Evolutionary conservation across 768 basidiomycete species (phyloP), one percentile per base, ranked within the genome.

Genomic region (Psilocybe sp.): DNA sequence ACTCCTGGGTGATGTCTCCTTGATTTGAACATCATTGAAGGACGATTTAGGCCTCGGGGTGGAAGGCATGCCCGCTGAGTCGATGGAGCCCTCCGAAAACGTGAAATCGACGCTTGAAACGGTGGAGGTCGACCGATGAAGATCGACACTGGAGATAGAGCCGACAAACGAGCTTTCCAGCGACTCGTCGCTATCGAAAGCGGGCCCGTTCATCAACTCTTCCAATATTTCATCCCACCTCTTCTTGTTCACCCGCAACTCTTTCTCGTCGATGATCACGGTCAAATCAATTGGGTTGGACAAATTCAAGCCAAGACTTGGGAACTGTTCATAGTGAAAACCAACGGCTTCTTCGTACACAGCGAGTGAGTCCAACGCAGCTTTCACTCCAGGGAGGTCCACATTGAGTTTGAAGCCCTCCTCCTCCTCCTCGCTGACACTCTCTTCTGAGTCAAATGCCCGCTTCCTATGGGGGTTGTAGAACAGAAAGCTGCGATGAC

Each of bases 1-100:
- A 51, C 48, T 56, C 32, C 39, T 43, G 47, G 67, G 67, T 31
- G 70, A 73, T 40, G 52, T 53, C 44, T 62, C 62, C 52, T 72
- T 70, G 37, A 73, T 64, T 40, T 65, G 61, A 19, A 72, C 66
- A 43, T 70, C 65, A 11, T 69, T 64, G 15, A 73, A 71, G 13
- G 65, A 60, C n/a, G 59, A 50, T 50, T 64, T 72, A 32, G 69
- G 68, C 44, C 73, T 74, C 11, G 80, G 79, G 8, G 80, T 81
- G n/a, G 72, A 69, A n/a, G 79, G 79, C 52, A 69, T 69, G 5
- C 73, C 69, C 44, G 71, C 65, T 2, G 77, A 79, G 39, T 72
- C 68, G 33, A 74, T 67, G 2, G 77, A 79, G 45, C 64, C 59
- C 42, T 72, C 70, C 8, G 71, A 72, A 48, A 74, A 73, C 10